Base-by-base conservation (phyloP, 805 yeast species). In the Starmerella bacillaris region DNA sequence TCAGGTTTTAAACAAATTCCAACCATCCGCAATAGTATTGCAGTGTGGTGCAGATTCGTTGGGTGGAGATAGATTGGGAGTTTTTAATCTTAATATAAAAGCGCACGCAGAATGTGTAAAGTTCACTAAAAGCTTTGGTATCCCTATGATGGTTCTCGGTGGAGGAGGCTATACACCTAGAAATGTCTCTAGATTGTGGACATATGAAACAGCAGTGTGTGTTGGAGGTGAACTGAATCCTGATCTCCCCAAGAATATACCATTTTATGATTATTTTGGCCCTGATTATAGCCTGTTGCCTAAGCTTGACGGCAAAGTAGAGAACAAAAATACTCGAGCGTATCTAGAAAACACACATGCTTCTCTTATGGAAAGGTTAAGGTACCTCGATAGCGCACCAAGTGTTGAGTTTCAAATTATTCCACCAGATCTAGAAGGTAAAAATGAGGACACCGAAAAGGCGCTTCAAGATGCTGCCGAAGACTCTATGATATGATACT, bases 151-250 rank as follows among this genome's bases (percentile, higher is more conserved):
- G 74, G 92, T 89, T 21, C 65, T 89, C 16, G 98, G 98, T 27
- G 98, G 98, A 33, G 98, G 98, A 47, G 98, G 98, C 16, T 89
- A 89, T 59, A 89, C 98, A 2, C 92, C 92, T 68, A 69, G 95
- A 55, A 89, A 89, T 54, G 98, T 89, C 33, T 82, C 95, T 4
- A 65, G 98, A 46, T 69, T 92, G 9, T 86, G 98, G 96, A 71
- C 94, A 2, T 84, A 67, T 51, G 98, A 89, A 57, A 74, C 94
- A 0, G 86, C 94, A 24, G 65, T 89, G 19, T 65, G 86, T 51
- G 75, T 89, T 45, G 76, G 79, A 47, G 80, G 76, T 11, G 65
- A 74, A 32, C 60, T 86, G 48, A 78, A 80, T 18, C 58, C 74
- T n/a, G 75, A 71, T 46, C 59, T 84, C 22, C 94, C 94, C 0